Percentiles rank a stretch among this genome's conserved stretches.
Conservation (phyloP, 352 stramenopile genomes). For the Globisporangium irregulare region DNA sequence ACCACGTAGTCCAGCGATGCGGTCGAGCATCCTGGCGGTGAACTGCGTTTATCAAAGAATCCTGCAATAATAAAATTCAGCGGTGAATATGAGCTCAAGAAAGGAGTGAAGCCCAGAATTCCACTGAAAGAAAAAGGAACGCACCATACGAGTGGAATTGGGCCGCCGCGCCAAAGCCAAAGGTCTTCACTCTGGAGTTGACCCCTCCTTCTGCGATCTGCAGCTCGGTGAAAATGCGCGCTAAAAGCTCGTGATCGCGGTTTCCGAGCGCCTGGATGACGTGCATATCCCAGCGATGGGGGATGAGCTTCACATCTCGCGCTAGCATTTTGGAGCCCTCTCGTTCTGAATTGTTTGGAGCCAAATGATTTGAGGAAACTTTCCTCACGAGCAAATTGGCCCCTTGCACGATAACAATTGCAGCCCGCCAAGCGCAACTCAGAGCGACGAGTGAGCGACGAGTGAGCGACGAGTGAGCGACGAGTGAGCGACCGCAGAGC, state of each 20-base stretch:
- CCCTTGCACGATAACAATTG: neutral
- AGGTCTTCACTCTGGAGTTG: slow-evolving; percentile 34
- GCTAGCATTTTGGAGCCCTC: neutral
- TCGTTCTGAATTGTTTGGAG: neutral
- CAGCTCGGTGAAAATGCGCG: slow-evolving; percentile 38
- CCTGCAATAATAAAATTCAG: slow-evolving; percentile 21
- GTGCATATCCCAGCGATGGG: slow-evolving; percentile 61
- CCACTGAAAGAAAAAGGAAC: neutral
- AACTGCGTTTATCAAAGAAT: slow-evolving; percentile 40
- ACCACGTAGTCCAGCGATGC: slow-evolving; percentile 38
- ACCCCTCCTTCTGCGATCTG: slow-evolving; percentile 25
- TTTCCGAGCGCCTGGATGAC: slow-evolving; percentile 39
- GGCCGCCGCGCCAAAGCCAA: slow-evolving; percentile 45
- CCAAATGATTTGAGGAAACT: neutral
- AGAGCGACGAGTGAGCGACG: neutral
- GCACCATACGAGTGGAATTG: slow-evolving; percentile 53
- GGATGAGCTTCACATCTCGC: slow-evolving; percentile 29
- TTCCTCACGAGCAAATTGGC: neutral
- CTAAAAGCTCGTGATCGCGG: slow-evolving; percentile 30
- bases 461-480: neutral
- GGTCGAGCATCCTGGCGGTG: neutral
- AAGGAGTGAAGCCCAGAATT: neutral
- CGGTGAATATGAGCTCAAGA: too few species aligned
- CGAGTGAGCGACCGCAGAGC: neutral
- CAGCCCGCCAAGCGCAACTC: neutral